Base-by-base conservation (phyloP, 441 rosid species). In the Adansonia gregorii region DNA sequence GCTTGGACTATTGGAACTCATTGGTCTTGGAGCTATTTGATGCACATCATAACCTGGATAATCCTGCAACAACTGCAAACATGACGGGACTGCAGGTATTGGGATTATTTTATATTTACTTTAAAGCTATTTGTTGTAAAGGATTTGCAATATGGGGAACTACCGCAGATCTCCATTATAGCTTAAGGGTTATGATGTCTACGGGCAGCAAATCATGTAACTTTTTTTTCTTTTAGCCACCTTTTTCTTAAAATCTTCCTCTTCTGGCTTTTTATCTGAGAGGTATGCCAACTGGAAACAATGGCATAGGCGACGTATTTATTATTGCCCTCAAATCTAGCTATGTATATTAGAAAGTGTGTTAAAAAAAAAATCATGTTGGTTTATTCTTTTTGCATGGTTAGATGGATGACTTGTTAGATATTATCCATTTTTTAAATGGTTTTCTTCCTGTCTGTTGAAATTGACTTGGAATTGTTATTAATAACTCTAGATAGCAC, bases 1-100 rank as follows among this genome's bases (percentile, higher is more conserved):
- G 99, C 88, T 86, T 97, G 96, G 99, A 97, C 77, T 97, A 94
- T 72, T 97, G 99, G 98, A 97, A 97, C 78, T 79, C 91, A 43
- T 85, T 93, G 81, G 99, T 97, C 72, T 84, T 88, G 88, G 97
- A 93, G 89, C 94, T 97, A 45, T 97, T 93, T 83, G 94, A 93
- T 83, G 90, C 93, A 41, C 41, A 35, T 35, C 41, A 35, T 35
- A 35, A 35, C 41, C 41, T 35, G 41, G 41, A 35, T 35, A 35
- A 35, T 35, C 41, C 41, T 35, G 41, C 41, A 35, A 35, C 41
- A 35, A 35, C 41, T 35, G 41, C 41, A 35, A 35, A 35, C 41
- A 35, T 35, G 41, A 35, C 41, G 41, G 41, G 41, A 35, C 41
- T 35, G 41, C 41, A 35, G 93, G 98, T 96, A 83, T 51, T 15